Evolutionary conservation across 2,329 filamentous ascomycete genomes (phyloP).

Genomic region (Zasmidium cellare): DNA sequence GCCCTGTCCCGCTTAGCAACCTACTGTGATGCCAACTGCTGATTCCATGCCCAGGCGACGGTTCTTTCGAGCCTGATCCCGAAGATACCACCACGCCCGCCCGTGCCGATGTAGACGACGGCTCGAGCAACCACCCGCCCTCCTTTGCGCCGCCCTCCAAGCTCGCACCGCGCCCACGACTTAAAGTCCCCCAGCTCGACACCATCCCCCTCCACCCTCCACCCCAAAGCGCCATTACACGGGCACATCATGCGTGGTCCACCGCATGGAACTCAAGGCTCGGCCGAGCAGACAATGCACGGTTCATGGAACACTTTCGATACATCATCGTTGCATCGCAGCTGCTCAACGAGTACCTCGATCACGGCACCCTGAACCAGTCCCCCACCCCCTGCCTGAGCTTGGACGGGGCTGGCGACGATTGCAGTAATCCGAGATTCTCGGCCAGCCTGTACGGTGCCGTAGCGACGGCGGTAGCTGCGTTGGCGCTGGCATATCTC

Average conservation of each 20-base stretch:
- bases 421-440: conserved; percentile 27
- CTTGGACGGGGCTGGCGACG: conserved; percentile 24
- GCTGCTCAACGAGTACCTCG: conserved; percentile 68
- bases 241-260: conserved; percentile 49
- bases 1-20: conserved; percentile 3
- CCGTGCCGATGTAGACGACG: conserved; percentile 5
- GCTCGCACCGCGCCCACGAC: conserved; percentile 14
- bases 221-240: conserved; percentile 33
- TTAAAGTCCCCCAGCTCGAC: conserved; percentile 19
- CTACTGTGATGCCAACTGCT: background rate
- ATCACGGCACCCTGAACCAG: conserved; percentile 42
- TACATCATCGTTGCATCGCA: conserved; percentile 93
- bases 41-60: conserved; percentile 28
- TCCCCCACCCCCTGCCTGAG: conserved; percentile 15
- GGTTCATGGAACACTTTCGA: conserved; percentile 88
- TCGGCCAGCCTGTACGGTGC: conserved; percentile 62
- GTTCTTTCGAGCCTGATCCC: conserved; percentile 28
- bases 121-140: conserved; percentile 6
- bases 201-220: conserved; percentile 4
- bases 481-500: conserved; percentile 65
- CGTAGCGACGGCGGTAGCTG: conserved; percentile 61
- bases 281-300: conserved; percentile 74
- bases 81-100: conserved; percentile 1
- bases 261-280: conserved; percentile 70
- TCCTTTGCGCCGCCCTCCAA: conserved; percentile 38